Percentiles rank a stretch among this genome's conserved stretches.
Evolutionary conservation across 2,329 filamentous ascomycete genomes (phyloP).

Genomic region (Botryotinia narcissicola): DNA sequence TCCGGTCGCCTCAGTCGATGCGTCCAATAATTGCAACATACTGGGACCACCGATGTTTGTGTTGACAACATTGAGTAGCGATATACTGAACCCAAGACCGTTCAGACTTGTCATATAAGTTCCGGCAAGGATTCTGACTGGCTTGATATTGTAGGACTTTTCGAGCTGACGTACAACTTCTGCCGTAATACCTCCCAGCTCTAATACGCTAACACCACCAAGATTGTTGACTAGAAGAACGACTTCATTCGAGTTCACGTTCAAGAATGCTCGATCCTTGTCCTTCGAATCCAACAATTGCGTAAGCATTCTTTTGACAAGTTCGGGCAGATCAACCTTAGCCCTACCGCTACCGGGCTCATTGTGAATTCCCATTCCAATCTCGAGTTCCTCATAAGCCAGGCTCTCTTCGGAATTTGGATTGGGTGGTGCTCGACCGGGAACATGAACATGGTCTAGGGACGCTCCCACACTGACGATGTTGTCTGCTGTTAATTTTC

Average conservation of each 20-base stretch:
- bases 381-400: constrained; percentile 55
- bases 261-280: constrained; percentile 61
- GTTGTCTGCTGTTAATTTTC: constrained; percentile 69
- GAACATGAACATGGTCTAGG: constrained; percentile 89
- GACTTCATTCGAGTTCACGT: constrained; percentile 57
- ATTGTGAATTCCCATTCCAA: constrained; percentile 74
- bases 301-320: constrained; percentile 60
- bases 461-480: constrained; percentile 83
- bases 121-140: constrained; percentile 59
- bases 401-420: constrained; percentile 55
- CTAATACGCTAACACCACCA: constrained; percentile 64
- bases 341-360: constrained; percentile 55
- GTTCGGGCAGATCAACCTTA: constrained; percentile 47
- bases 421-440: constrained; percentile 63
- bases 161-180: constrained; percentile 62
- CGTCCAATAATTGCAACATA: constrained; percentile 65
- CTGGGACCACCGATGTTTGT: constrained; percentile 46
- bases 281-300: constrained; percentile 63
- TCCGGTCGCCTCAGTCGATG: constrained; percentile 63
- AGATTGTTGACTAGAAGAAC: constrained; percentile 69
- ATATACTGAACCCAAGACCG: constrained; percentile 68
- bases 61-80: constrained; percentile 60
- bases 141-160: constrained; percentile 56
- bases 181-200: constrained; percentile 65
- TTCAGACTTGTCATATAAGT: constrained; percentile 74